Evolutionary conservation across 371 early-diverging fungal species (phyloP).

Genomic region (Zancudomyces culisetae): DNA sequence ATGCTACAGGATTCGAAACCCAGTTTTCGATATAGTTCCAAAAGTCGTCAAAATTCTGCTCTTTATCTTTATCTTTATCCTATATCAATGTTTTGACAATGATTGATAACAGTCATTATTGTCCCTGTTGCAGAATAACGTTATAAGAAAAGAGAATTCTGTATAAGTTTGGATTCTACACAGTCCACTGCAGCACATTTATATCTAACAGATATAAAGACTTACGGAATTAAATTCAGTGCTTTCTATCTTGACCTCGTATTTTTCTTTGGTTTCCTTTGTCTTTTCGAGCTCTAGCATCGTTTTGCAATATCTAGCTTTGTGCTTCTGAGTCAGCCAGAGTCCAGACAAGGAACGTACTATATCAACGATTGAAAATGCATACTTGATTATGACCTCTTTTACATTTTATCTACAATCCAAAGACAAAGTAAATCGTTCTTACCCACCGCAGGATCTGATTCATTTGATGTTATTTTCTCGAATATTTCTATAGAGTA

Average conservation of each 20-base stretch:
- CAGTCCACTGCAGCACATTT: neutral
- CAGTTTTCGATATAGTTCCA: constrained; percentile 25
- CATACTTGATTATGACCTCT: too few relatives aligned
- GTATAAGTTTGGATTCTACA: neutral
- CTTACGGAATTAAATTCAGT: neutral
- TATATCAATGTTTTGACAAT: neutral
- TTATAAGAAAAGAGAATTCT: neutral
- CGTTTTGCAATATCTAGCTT: neutral
- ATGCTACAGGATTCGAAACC: constrained; percentile 21
- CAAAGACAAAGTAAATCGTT: too few relatives aligned
- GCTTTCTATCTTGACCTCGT: too few relatives aligned
- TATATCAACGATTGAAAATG: too few relatives aligned
- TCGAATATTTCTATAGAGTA: too few relatives aligned
- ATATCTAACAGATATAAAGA: neutral
- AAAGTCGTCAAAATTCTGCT: constrained; percentile 22
- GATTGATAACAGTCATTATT: neutral
- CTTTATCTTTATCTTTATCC: constrained; percentile 1
- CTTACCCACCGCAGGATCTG: too few relatives aligned
- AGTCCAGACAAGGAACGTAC: neutral
- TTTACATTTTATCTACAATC: too few relatives aligned
- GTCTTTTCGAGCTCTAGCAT: neutral
- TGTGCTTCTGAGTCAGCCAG: neutral
- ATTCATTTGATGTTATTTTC: too few relatives aligned
- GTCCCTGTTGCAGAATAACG: neutral
- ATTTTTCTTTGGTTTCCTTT: neutral